These are phyloP conservation scores for Hyphopichia buzzinii DNA, from an alignment of 1,139 yeast genomes.

Conservation along the genomic window DNA sequence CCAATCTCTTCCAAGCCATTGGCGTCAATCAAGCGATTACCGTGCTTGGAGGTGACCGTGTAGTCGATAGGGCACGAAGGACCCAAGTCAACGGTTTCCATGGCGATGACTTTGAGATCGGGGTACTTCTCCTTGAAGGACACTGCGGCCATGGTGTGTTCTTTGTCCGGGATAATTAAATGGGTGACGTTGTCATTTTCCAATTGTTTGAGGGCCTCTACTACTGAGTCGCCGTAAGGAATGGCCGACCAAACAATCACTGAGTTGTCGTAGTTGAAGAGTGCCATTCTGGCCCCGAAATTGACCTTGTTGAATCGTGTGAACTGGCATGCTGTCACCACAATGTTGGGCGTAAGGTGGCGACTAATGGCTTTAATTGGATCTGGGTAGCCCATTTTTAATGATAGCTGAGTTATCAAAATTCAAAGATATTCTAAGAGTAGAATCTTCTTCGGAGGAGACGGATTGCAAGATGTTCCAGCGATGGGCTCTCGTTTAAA, in stretches of 20 bases:
- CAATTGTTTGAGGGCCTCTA: slow-evolving; percentile 34
- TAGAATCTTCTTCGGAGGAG: too few species aligned
- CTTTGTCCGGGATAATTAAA: slow-evolving; percentile 51
- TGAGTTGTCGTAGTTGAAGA: slow-evolving; percentile 35
- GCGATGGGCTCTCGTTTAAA: too few species aligned
- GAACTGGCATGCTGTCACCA: slow-evolving; percentile 51
- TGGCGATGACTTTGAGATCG: slow-evolving; percentile 48
- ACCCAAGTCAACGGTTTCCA: slow-evolving; percentile 35
- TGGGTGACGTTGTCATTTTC: slow-evolving; percentile 38
- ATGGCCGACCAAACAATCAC: slow-evolving; percentile 61
- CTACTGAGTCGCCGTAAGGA: slow-evolving; percentile 51
- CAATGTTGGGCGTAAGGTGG: slow-evolving; percentile 43
- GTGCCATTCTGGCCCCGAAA: slow-evolving; percentile 63
- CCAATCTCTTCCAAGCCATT: slow-evolving; percentile 24
- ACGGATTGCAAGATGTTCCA: too few species aligned
- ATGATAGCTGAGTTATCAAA: too few species aligned
- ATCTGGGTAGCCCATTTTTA: slow-evolving; percentile 25
- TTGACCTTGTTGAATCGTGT: slow-evolving; percentile 37
- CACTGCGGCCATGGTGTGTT: slow-evolving; percentile 56
- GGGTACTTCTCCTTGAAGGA: slow-evolving; percentile 52
- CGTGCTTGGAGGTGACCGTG: slow-evolving; percentile 23
- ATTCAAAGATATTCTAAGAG: too few species aligned
- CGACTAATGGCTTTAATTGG: slow-evolving; percentile 42
- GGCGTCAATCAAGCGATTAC: slow-evolving; percentile 25
- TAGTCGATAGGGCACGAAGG: slow-evolving; percentile 34